A percentile compares a stretch with the other conserved stretches of the same genome.
phyloP scores from a whole-genome alignment of 2,329 filamentous ascomycete species.

The Colletotrichum chlorophyti region DNA sequence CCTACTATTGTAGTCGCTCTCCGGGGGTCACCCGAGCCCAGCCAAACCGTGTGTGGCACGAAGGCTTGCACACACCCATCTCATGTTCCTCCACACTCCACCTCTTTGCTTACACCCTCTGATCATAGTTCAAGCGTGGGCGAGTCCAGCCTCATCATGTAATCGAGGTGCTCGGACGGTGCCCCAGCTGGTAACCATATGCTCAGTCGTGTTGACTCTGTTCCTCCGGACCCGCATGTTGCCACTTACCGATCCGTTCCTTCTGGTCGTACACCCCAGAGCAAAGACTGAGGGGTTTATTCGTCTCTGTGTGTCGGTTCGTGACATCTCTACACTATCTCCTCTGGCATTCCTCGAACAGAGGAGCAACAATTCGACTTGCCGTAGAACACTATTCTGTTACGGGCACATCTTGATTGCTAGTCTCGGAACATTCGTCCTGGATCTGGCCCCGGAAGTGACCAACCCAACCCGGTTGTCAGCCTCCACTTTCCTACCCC shows the following conservation, averaged over 20 bases:
- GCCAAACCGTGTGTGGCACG: not conserved
- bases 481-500: not conserved
- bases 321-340: no score
- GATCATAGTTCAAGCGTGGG: not conserved
- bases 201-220: not conserved
- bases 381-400: no score
- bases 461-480: not conserved
- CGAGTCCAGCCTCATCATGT: constrained; percentile 9
- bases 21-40: constrained; percentile 1
- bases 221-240: not conserved
- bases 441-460: not conserved
- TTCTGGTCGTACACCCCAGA: not conserved
- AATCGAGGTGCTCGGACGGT: not conserved
- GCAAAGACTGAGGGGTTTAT: constrained; percentile 1
- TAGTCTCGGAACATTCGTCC: no score
- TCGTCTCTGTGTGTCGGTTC: no score
- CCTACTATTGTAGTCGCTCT: not conserved
- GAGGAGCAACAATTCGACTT: no score
- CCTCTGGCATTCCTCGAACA: not conserved
- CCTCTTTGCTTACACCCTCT: not conserved
- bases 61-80: constrained; percentile 17
- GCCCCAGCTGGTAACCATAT: constrained; percentile 14
- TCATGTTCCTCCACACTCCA: constrained; percentile 3
- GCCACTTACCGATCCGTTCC: constrained; percentile 5
- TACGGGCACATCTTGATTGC: no score